phyloP scores from a whole-genome alignment of 345 rosid genomes.

The Arabis hirsuta region DNA sequence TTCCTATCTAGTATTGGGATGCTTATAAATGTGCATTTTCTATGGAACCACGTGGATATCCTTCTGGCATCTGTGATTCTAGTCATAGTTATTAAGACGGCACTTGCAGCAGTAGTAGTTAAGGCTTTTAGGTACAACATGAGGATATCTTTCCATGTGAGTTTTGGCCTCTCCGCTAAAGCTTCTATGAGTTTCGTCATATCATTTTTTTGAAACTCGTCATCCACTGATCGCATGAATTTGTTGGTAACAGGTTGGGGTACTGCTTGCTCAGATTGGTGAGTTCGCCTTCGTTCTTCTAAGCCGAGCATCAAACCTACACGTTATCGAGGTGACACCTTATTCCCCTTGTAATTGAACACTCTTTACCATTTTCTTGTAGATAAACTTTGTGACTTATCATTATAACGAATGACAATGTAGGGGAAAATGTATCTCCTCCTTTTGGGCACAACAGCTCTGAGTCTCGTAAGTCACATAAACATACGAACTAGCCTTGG shows the following conservation, averaged over 20 bases:
- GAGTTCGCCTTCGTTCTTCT: conserved; percentile 97
- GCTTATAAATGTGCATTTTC: conserved; percentile 95
- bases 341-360: conserved; percentile 7
- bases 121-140: conserved; percentile 84
- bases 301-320: conserved; percentile 94
- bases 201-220: not conserved
- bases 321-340: conserved; percentile 76
- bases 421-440: conserved; percentile 99
- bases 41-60: conserved; percentile 99
- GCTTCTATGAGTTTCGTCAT: conserved; percentile 10
- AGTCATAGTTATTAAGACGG: conserved; percentile 88
- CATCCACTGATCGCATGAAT: not conserved
- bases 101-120: conserved; percentile 65
- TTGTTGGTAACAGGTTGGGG: conserved; percentile 64
- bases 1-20: conserved; percentile 97
- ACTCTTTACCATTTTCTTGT: not conserved
- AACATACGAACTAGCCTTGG: not conserved
- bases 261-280: conserved; percentile 96
- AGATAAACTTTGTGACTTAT: not conserved
- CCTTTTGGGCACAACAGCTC: conserved; percentile 96
- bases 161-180: conserved; percentile 40
- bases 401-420: conserved; percentile 28
- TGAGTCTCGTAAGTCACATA: conserved; percentile 72
- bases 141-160: conserved; percentile 88
- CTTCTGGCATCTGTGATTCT: conserved; percentile 93